These are phyloP conservation scores for Quercus lobata DNA, from an alignment of 331 rosid genomes.

Conservation along the genomic window DNA sequence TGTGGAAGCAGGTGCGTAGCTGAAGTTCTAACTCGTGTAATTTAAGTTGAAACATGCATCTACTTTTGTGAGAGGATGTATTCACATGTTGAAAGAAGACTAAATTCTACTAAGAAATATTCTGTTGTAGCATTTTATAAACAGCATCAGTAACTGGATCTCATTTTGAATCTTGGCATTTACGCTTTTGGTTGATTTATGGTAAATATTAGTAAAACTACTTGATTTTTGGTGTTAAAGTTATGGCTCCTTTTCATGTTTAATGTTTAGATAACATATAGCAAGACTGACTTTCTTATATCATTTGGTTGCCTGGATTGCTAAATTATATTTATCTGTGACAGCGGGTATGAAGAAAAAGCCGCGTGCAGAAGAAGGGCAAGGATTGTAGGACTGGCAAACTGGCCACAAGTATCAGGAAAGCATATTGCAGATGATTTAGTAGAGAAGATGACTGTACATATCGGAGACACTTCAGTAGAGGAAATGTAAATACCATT, in stretches of 20 bases:
- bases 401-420: background rate
- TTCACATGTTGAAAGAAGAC: background rate
- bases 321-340: conserved; percentile 17
- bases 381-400: conserved; percentile 11
- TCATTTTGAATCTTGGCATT: background rate
- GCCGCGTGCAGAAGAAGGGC: conserved; percentile 69
- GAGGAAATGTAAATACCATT: conserved; percentile 1
- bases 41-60: too few species aligned
- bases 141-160: background rate
- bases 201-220: background rate
- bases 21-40: background rate
- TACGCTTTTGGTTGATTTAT: background rate
- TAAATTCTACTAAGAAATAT: background rate
- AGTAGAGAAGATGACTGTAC: background rate
- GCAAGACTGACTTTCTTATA: background rate
- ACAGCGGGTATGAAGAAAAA: conserved; percentile 61
- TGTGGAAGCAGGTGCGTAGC: background rate
- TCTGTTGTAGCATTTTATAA: background rate
- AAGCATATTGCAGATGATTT: background rate
- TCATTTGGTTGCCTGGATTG: background rate
- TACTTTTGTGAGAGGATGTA: too few species aligned
- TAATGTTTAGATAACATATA: background rate
- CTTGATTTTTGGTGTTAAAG: background rate
- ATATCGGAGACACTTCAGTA: background rate
- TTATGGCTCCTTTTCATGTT: background rate